Percentiles rank a stretch among this genome's conserved stretches.
These are phyloP conservation scores for Stephanodiscus triporus DNA, from an alignment of 108 stramenopile species.

Conservation along the genomic window DNA sequence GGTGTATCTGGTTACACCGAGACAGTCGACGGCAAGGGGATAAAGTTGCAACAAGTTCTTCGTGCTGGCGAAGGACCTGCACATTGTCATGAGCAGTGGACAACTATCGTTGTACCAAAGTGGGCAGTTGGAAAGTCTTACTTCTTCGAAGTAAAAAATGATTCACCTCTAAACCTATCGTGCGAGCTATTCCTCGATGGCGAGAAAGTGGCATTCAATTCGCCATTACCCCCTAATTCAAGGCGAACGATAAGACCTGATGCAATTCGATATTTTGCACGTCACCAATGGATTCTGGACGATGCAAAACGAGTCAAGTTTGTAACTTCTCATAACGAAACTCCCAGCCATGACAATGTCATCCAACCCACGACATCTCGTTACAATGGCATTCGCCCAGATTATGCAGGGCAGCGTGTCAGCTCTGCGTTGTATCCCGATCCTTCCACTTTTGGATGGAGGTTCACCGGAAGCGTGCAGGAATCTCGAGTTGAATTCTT, in stretches of 20 bases:
- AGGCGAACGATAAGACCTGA: slow-evolving; percentile 31
- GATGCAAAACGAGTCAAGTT: slow-evolving; percentile 35
- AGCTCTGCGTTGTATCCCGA: slow-evolving; percentile 54
- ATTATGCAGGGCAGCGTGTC: slow-evolving; percentile 41
- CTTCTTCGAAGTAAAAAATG: slow-evolving; percentile 43
- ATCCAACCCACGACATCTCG: slow-evolving; percentile 13
- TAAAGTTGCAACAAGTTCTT: slow-evolving; percentile 12
- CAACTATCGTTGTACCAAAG: slow-evolving; percentile 33
- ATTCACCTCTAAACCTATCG: slow-evolving; percentile 27
- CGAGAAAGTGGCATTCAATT: slow-evolving; percentile 36
- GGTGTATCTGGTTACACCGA: not conserved
- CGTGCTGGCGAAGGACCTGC: slow-evolving; percentile 52
- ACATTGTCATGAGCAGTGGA: slow-evolving; percentile 33
- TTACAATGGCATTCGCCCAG: slow-evolving; percentile 50
- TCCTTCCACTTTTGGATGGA: slow-evolving; percentile 61
- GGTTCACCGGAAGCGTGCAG: slow-evolving; percentile 55
- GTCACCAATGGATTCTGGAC: slow-evolving; percentile 40
- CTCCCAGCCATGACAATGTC: not conserved
- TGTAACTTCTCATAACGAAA: not conserved
- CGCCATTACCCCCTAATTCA: slow-evolving; percentile 28
- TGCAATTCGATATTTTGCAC: slow-evolving; percentile 29
- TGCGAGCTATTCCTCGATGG: slow-evolving; percentile 47
- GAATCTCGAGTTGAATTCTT: slow-evolving; percentile 58
- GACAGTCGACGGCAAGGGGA: slow-evolving; percentile 23
- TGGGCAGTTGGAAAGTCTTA: slow-evolving; percentile 37